Base-by-base conservation (phyloP, 305 asterid species). In the Salvia sclarea region DNA sequence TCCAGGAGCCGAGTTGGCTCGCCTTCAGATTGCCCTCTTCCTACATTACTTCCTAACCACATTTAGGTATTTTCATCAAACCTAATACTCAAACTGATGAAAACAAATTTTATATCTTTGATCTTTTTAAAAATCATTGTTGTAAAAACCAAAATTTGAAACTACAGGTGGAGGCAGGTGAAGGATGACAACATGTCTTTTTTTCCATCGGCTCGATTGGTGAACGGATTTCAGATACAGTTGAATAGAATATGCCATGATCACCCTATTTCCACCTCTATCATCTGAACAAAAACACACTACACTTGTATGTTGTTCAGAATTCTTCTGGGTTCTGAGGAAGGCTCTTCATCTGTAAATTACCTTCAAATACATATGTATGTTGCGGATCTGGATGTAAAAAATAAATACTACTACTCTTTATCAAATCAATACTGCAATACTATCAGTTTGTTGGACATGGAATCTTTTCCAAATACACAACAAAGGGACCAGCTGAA, bases 1-100 rank as follows among this genome's bases (percentile, higher is more conserved):
- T 57, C 98, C 98, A 2, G 98, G 98, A 60, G 98, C 98, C 21
- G 98, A 92, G 81, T 73, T 92, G 72, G 94, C 96, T 50, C 95
- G 98, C 60, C 96, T 92, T 78, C 98, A 89, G 76, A 87, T 92
- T 17, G 95, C 96, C 7, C 79, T 92, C 65, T 92, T 92, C 73
- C 88, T 92, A 64, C 92, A 89, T 68, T 81, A 84, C 77, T 92
- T 89, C 61, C 76, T 87, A 21, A 89, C 88, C 44, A 80, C 81
- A 13, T 88, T 83, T 73, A 91, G 93, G 97, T 88, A 31, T 64
- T 66, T 8, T 17, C 48, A 21, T 8, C 14, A 7, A 28, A 13
- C 11, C 21, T 31, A 16, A 18, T 16, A 18, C 48, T 37, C 31
- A 37, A 53, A 22, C 14, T 3, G 37, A 18, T 18, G 2, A 5